Base-by-base conservation (phyloP, 495 filamentous ascomycete genomes). In the Acidomyces sp. region DNA sequence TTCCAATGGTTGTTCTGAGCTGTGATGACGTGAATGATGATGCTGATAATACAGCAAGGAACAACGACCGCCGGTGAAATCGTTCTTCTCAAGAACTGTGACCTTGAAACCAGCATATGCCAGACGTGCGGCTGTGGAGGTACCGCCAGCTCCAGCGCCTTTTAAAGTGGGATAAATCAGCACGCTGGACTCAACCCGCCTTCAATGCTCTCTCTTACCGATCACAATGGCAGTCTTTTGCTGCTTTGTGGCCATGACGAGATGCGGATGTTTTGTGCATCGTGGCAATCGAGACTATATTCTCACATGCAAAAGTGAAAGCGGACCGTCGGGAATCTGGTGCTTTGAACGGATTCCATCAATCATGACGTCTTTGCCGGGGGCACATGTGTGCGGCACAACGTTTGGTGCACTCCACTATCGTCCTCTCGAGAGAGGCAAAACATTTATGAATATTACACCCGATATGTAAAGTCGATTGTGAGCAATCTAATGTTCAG, bases 141-240 rank as follows among this genome's bases (percentile, higher is more conserved):
- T 69, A 25, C 78, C 78, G 39, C 78, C 77, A n/a, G 70, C 68
- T 20, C 77, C 77, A 39, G 77, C 77, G 37, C 77, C 77, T 74
- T 43, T 45, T 6, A n/a, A 9, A 46, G 34, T 2, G 28, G 34
- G n/a, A 17, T 35, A 18, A 21, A 43, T 34, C 21, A 41, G 36
- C 15, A 6, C n/a, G n/a, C n/a, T 2, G 28, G 34, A 11, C 20
- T 35, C 17, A 21, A 43, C 29, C 21, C 33, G 36, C 15, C 4
- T 27, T 6, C 13, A 25, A 35, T 5, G 22, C 17, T 23, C 7
- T 13, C 6, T 34, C 28, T 23, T 46, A 53, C 46, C 51, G 11
- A 55, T 52, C 2, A 55, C 37, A 18, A 55, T 45, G 43, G 52
- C 52, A 22, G 48, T 55, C 44, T 55, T 52, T 39, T 54, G 47